Conservation (phyloP, 2,329 filamentous ascomycete genomes). For the Paramyrothecium sp. region DNA sequence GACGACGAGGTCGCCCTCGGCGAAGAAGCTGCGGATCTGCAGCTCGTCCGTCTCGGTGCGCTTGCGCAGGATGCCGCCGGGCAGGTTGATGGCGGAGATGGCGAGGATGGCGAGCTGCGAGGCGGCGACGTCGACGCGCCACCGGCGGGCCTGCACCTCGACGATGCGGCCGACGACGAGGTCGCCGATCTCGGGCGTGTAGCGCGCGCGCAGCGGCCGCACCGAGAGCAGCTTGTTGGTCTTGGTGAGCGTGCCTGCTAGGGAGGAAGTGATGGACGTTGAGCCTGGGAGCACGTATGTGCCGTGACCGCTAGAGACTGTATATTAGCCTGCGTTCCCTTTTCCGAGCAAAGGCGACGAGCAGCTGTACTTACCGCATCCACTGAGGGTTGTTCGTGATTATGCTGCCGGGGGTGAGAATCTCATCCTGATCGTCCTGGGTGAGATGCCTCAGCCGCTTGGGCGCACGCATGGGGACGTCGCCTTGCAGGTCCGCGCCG, state of each 20-base stretch:
- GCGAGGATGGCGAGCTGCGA: constrained; percentile 82
- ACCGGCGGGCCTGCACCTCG: constrained; percentile 89
- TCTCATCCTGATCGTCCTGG: constrained; percentile 36
- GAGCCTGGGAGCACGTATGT: constrained; percentile 69
- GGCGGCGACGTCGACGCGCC: constrained; percentile 92
- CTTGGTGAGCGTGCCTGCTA: constrained; percentile 85
- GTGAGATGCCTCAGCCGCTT: constrained; percentile 33
- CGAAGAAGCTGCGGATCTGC: constrained; percentile 96
- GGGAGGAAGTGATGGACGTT: constrained; percentile 78
- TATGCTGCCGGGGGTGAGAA: constrained; percentile 85
- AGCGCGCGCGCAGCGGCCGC: constrained; percentile 84
- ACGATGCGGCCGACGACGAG: constrained; percentile 91
- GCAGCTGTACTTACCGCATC: constrained; percentile 65
- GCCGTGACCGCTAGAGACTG: constrained; percentile 72
- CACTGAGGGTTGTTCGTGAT: constrained; percentile 93
- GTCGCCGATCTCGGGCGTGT: constrained; percentile 94
- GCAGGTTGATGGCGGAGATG: constrained; percentile 88
- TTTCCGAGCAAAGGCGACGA: background rate
- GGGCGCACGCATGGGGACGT: constrained; percentile 42
- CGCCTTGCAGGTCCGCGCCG: constrained; percentile 43
- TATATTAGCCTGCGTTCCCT: constrained; percentile 1
- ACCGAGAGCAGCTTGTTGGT: constrained; percentile 97
- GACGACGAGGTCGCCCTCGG: constrained; percentile 88
- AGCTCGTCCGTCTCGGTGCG: constrained; percentile 94
- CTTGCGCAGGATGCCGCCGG: constrained; percentile 86